Percentiles rank a stretch among this genome's conserved stretches.
Evolutionary conservation across 768 basidiomycete species (phyloP).

Genomic region (Serendipita vermifera): DNA sequence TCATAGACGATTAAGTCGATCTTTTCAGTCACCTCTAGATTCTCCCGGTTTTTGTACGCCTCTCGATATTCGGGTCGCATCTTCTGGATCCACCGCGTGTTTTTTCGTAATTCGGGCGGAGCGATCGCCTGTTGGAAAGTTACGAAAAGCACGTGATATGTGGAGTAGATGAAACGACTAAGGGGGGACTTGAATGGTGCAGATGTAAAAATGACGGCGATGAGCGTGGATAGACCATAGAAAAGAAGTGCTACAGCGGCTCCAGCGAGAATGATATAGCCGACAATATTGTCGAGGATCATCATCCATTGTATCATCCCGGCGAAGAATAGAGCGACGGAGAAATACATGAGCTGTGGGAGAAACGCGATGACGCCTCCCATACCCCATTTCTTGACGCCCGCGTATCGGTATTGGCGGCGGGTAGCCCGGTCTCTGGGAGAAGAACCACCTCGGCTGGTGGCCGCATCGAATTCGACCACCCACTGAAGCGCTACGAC

Average conservation of each 20-base stretch:
- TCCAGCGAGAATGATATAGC: not conserved
- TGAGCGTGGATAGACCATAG: not conserved
- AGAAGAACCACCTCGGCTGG: not conserved
- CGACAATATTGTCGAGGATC: not conserved
- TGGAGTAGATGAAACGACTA: not conserved
- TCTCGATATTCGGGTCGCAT: too few relatives aligned
- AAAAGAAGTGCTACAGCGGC: not conserved
- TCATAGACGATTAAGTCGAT: too few relatives aligned
- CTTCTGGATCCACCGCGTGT: too few relatives aligned
- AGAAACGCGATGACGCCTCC: not conserved
- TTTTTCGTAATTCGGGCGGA: too few relatives aligned
- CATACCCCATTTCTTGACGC: not conserved
- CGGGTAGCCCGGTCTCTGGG: not conserved
- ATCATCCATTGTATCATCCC: not conserved
- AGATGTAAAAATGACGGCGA: not conserved
- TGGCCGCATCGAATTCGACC: not conserved
- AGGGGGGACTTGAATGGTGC: not conserved
- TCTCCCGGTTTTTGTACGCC: too few relatives aligned
- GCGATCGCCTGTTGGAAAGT: too few relatives aligned
- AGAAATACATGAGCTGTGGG: not conserved
- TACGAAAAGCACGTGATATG: not conserved
- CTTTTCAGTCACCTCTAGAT: too few relatives aligned
- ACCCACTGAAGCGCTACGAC: not conserved
- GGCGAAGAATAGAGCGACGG: not conserved
- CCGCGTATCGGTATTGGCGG: not conserved